These are phyloP conservation scores for Candida odintsovae DNA, from an alignment of 805 yeast species.

Conservation along the genomic window DNA sequence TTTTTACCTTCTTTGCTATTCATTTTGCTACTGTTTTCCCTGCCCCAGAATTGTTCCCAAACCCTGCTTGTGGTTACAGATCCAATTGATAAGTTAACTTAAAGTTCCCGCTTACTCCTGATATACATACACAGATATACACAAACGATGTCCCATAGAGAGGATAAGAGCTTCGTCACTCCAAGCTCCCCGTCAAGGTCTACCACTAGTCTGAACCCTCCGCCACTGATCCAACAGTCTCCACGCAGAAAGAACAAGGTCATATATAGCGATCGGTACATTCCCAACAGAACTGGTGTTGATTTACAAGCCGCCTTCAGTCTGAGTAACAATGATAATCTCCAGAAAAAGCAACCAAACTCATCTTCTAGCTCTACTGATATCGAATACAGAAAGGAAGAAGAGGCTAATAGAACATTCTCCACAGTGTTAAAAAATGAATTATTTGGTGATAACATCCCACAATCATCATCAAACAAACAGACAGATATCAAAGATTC, in stretches of 20 bases:
- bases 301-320: constrained; percentile 74
- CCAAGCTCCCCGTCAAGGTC: constrained; percentile 28
- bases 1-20: background rate
- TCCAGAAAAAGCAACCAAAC: constrained; percentile 20
- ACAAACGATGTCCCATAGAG: constrained; percentile 14
- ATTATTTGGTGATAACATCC: constrained; percentile 82
- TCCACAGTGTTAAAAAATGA: constrained; percentile 84
- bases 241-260: constrained; percentile 33
- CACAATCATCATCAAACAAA: constrained; percentile 28
- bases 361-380: constrained; percentile 35
- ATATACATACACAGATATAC: background rate
- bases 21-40: background rate
- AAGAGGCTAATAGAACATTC: constrained; percentile 84
- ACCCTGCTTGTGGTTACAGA: background rate
- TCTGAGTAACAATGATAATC: constrained; percentile 14
- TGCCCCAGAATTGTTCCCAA: background rate
- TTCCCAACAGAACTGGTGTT: constrained; percentile 82
- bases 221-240: constrained; percentile 24
- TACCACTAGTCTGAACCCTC: constrained; percentile 17
- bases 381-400: constrained; percentile 60
- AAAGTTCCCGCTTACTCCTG: background rate
- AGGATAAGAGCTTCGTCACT: constrained; percentile 18
- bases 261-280: constrained; percentile 75
- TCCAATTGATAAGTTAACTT: background rate
- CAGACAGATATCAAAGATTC: constrained; percentile 22